Conservation (phyloP, 352 stramenopile species). For the Phytophthora vignae region DNA sequence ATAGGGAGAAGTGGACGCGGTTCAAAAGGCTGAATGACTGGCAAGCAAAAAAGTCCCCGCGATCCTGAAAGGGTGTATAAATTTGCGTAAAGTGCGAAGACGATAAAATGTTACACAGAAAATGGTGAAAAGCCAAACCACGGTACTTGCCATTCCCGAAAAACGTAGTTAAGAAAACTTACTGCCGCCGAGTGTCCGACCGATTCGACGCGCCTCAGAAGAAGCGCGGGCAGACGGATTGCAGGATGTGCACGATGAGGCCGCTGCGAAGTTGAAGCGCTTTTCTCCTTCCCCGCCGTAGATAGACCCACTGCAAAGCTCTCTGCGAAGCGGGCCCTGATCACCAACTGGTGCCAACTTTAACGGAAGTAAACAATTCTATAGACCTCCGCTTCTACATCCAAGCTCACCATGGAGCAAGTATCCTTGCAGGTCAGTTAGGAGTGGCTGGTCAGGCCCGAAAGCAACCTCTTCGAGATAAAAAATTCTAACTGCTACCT, state of each 20-base stretch:
- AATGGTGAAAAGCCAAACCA: background rate
- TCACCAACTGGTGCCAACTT: slow-evolving; percentile 1
- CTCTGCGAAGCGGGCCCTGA: background rate
- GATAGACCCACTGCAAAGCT: background rate
- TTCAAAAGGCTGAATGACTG: background rate
- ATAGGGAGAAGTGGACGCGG: slow-evolving; percentile 22
- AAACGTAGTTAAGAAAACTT: background rate
- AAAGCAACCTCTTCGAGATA: no score
- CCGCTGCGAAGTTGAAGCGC: background rate
- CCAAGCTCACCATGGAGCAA: background rate
- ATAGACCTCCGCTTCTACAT: background rate
- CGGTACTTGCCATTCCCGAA: background rate
- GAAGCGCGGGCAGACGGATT: background rate
- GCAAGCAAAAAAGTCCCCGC: background rate
- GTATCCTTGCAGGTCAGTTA: no score
- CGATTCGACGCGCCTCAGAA: background rate
- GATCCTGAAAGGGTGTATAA: background rate
- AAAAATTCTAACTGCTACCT: no score
- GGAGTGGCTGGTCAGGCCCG: no score
- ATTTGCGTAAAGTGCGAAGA: background rate
- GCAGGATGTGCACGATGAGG: background rate
- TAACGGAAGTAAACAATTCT: background rate
- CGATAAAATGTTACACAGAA: background rate
- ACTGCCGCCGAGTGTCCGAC: background rate
- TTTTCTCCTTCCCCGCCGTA: background rate